Evolutionary conservation across 805 yeast species (phyloP), one percentile per base, ranked within the genome.

Genomic region (Kurtzmaniella fragi): DNA sequence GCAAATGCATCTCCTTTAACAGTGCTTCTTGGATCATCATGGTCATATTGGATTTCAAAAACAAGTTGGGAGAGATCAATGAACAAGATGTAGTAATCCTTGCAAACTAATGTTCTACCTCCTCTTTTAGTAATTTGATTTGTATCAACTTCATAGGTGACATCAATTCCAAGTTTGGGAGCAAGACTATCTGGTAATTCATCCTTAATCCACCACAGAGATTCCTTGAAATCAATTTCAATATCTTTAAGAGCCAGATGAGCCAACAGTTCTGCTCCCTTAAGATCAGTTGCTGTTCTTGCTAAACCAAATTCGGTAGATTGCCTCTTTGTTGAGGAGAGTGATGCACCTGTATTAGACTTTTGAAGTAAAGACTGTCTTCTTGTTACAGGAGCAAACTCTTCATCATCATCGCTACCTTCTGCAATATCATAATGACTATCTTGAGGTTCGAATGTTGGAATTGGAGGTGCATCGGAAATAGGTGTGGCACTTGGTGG

Each of bases 51-150:
- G 4, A 84, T 61, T 36, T 80, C 78, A 44, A 87, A 61, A 1
- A 75, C 62, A 3, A 80, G 64, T 48, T 82, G 87, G 1, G 93
- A 76, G 47, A 82, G 78, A 54, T 86, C 95, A 43, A 75, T 78
- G 57, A 79, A 82, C 31, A 89, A 60, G 11, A 88, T 68, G 53
- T 86, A 87, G 46, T 84, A 79, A 46, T 83, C 89, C 39, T 83
- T 70, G 45, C 75, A 67, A 4, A 69, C 61, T 5, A 73, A 61
- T 2, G 44, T 46, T 31, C 78, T 63, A 17, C 77, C 76, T 10
- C 77, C 77, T 47, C 95, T 75, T 51, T 83, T 84, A 11, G 47
- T 47, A 6, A 82, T 62, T 11, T 54, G 52, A 42, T 71, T 64
- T 20, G 77, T 75, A 41, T 88, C 95, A 16, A 79, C 73, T 56